These are phyloP conservation scores for Plectosphaerella sp. DNA, from an alignment of 2,329 filamentous ascomycete genomes.

Conservation along the genomic window DNA sequence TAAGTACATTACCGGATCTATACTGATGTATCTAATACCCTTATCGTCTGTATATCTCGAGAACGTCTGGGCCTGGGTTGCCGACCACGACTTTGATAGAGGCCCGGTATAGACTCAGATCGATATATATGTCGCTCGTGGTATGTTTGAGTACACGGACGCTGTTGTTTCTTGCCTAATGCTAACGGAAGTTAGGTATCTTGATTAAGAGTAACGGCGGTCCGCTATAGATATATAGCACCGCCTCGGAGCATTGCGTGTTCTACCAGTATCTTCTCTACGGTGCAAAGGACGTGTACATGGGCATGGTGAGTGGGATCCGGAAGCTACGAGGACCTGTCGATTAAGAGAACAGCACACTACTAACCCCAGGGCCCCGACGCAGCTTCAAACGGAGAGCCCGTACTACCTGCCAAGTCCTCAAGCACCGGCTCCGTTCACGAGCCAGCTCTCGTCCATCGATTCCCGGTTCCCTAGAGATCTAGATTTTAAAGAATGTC, in stretches of 20 bases:
- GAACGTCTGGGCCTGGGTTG: constrained; percentile 62
- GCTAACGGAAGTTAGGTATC: too few species aligned
- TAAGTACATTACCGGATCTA: too few species aligned
- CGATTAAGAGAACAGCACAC: neutral
- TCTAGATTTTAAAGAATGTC: too few species aligned
- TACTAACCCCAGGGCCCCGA: constrained; percentile 36
- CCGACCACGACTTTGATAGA: constrained; percentile 56
- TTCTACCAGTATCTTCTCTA: constrained; percentile 45
- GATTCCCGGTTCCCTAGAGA: too few species aligned
- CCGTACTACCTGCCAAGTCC: constrained; percentile 56
- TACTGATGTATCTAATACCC: too few species aligned
- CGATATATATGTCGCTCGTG: constrained; percentile 25
- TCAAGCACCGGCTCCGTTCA: too few species aligned
- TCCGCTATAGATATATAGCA: too few species aligned
- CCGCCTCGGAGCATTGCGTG: constrained; percentile 41
- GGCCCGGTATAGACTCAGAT: constrained; percentile 18
- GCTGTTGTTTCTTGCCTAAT: constrained; percentile 27
- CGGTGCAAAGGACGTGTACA: constrained; percentile 33
- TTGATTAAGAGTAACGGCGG: too few species aligned
- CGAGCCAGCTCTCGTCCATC: too few species aligned
- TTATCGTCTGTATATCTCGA: constrained; percentile 43
- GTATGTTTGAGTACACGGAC: constrained; percentile 24
- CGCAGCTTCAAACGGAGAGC: constrained; percentile 50
- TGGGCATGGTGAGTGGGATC: too few species aligned
- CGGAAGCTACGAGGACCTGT: constrained; percentile 14